Base-by-base conservation (phyloP, 2,329 filamentous ascomycete genomes). In the Microcyclosporella mali region DNA sequence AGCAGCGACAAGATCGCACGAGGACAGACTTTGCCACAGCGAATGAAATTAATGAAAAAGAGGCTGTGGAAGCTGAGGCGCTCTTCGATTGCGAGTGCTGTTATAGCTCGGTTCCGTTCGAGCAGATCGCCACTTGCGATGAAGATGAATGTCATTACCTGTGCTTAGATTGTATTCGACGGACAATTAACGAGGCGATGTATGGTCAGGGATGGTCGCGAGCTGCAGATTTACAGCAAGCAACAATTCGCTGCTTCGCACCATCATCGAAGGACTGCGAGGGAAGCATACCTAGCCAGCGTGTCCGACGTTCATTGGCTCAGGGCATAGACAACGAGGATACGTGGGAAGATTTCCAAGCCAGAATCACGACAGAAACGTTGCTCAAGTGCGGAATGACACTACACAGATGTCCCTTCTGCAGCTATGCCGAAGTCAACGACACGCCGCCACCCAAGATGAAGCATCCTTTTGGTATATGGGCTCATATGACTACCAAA, bases 131-230 rank as follows among this genome's bases (percentile, higher is more conserved):
- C 0, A 75, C 78, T n/a, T 92, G 86, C 67, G 77, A 77, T 58
- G 65, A 71, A 25, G 73, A 77, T 2, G 21, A n/a, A n/a, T 81
- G 78, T 1, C 86, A 92, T 66, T 77, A 85, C 59, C 73, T 90
- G 41, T 92, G 86, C 66, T 82, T 89, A 65, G 78, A 78, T 34
- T 97, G 92, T 64, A 82, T 97, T 38, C 82, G 83, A 50, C 80
- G 84, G 51, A 83, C 88, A 9, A 76, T 90, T 46, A 84, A 83
- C 37, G 90, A 97, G 62, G 88, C 89, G 2, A 70, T 97, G 0
- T 97, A 94, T 61, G 92, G 92, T 0, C 92, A 97, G 63, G 87
- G 87, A 40, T 95, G 90, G 87, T 78, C 80, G 37, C 81, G 84
- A 46, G 92, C 79, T 56, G 83, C 95, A 55, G 77, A 92, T 59